These are phyloP conservation scores for Saccharomyces uvarum DNA, from an alignment of 1,139 yeast genomes.

Conservation along the genomic window DNA sequence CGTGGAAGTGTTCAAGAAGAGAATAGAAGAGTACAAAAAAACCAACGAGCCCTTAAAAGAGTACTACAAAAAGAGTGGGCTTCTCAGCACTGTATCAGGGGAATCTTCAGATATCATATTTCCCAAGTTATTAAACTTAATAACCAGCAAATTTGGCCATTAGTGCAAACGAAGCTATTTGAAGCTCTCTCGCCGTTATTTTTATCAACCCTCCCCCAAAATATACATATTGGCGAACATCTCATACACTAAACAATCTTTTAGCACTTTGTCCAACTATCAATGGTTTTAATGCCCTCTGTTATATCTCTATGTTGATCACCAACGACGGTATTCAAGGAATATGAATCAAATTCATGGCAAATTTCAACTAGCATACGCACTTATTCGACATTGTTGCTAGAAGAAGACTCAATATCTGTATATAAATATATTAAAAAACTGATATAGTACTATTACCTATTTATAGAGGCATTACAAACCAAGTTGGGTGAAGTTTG, in stretches of 20 bases:
- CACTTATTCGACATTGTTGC: neutral
- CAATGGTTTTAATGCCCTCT: neutral
- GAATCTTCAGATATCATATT: conserved; percentile 76
- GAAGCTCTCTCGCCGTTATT: neutral
- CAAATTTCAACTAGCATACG: neutral
- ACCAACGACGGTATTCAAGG: neutral
- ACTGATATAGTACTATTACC: neutral
- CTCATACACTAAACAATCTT: neutral
- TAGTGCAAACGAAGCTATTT: neutral
- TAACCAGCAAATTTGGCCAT: neutral
- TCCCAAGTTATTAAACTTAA: conserved; percentile 51
- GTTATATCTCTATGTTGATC: neutral
- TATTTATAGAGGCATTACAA: neutral
- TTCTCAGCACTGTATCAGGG: conserved; percentile 57
- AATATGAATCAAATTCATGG: neutral
- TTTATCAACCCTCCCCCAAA: neutral
- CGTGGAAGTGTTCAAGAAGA: conserved; percentile 54
- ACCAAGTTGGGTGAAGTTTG: neutral
- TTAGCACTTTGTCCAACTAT: neutral
- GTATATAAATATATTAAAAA: neutral
- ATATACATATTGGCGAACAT: neutral
- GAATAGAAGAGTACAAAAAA: conserved; percentile 56
- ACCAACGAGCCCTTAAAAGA: conserved; percentile 58
- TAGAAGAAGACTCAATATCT: neutral
- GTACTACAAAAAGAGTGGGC: conserved; percentile 47